phyloP scores from a whole-genome alignment of 352 stramenopile species.

The Phytophthora agathidicida region DNA sequence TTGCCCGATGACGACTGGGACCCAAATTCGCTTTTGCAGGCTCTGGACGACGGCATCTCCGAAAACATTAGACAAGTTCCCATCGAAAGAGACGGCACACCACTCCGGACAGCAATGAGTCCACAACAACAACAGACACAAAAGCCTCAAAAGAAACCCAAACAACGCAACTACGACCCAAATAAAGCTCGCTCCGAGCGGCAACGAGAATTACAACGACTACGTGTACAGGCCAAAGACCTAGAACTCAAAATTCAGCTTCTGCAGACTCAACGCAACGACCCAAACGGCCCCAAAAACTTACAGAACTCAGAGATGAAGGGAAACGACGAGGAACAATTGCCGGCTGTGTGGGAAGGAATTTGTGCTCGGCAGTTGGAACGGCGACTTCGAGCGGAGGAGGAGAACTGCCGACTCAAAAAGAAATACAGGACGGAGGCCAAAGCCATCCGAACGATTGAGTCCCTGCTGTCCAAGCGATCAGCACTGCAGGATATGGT shows the following conservation, averaged over 20 bases:
- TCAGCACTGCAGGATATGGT: background rate
- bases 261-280: background rate
- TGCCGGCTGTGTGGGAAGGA: constrained; percentile 25
- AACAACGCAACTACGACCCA: constrained; percentile 23
- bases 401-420: constrained; percentile 34
- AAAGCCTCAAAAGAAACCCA: constrained; percentile 1
- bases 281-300: background rate
- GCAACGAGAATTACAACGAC: background rate
- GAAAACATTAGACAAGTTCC: background rate
- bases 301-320: background rate
- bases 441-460: constrained; percentile 13
- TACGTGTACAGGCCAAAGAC: constrained; percentile 3
- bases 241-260: constrained; percentile 9
- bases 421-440: constrained; percentile 12
- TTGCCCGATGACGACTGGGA: background rate
- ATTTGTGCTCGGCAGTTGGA: constrained; percentile 30
- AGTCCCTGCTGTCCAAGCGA: constrained; percentile 30
- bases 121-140: background rate
- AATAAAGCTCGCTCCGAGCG: constrained; percentile 23
- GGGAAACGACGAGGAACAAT: background rate
- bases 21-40: background rate
- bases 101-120: background rate
- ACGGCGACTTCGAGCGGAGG: constrained; percentile 20
- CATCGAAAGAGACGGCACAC: background rate
- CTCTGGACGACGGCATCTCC: no score